Evolutionary conservation across 108 stramenopile genomes (phyloP), one percentile per base, ranked within the genome.

Genomic region (Fragilaria crotonensis): DNA sequence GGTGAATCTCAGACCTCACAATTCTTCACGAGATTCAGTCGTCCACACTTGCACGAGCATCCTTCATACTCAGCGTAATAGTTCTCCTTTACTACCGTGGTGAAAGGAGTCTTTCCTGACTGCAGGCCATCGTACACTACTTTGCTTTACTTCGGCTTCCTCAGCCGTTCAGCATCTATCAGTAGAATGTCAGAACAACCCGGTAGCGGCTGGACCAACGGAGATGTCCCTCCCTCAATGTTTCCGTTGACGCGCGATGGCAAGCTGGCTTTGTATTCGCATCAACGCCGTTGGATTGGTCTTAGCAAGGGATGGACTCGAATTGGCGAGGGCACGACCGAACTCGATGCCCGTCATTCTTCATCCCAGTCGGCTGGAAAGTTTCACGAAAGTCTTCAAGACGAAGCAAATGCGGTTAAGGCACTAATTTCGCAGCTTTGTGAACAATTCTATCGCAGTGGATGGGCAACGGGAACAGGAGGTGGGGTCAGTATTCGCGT

Each of bases 401-500:
- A 67, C 23, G 84, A 84, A 52, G 83, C 67, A 20, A 46, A 53
- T 44, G 59, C 71, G 3, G 77, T 79, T 18, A 61, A 76, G 5
- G 68, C 72, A 5, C 59, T 97, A 3, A 87, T 97, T 47, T 77
- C 82, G 2, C 89, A 94, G 47, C 63, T 97, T 3, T 97, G 94
- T 52, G 81, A 89, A 29, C 48, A 72, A 5, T 97, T 94, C 63
- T 97, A 95, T 54, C 58, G 73, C 4, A 47, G 61, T 7, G 95
- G 95, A 27, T 97, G 97, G 97, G 92, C 89, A 19, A 91, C 93
- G 2, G 97, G 97, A 33, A 97, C 94, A 0, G 95, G 95, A 3
- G 97, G 97, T 20, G 89, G 93, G 5, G 76, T 95, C 20, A 72
- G 70, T 54, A 96, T 97, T 36, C 83, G 95, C 20, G 75, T 90